Percentiles rank a stretch among this genome's conserved stretches.
These are phyloP conservation scores for Sphaerulina musiva DNA, from an alignment of 2,329 filamentous ascomycete species.

Conservation along the genomic window DNA sequence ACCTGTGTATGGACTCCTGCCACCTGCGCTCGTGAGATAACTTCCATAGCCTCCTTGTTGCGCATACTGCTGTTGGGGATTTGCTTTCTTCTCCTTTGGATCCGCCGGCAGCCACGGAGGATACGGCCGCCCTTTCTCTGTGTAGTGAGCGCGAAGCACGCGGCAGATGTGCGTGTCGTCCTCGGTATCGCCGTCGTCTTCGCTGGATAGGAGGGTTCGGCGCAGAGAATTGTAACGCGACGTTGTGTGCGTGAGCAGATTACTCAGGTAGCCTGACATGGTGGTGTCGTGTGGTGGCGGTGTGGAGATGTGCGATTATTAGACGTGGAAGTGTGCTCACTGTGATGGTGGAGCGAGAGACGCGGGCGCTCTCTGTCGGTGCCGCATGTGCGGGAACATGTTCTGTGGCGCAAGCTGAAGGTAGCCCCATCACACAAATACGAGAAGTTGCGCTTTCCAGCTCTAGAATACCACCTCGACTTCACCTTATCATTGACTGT, in stretches of 20 bases:
- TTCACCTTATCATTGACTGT: too few relatives aligned
- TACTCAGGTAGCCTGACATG: constrained; percentile 79
- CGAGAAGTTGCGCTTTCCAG: too few relatives aligned
- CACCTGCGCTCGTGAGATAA: constrained; percentile 32
- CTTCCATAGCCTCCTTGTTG: constrained; percentile 26
- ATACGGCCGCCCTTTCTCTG: constrained; percentile 72
- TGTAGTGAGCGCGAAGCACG: constrained; percentile 87
- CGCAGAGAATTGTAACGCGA: constrained; percentile 54
- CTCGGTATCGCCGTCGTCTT: constrained; percentile 53
- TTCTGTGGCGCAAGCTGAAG: too few relatives aligned
- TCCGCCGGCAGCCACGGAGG: constrained; percentile 86
- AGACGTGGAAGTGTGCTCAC: too few relatives aligned
- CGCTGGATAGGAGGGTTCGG: constrained; percentile 59
- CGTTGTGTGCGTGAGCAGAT: constrained; percentile 54
- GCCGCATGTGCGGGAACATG: too few relatives aligned
- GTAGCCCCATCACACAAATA: too few relatives aligned
- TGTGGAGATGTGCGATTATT: not conserved
- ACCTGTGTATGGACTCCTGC: constrained; percentile 23
- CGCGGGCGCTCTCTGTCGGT: too few relatives aligned
- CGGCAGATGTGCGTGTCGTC: constrained; percentile 94
- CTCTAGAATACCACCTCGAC: too few relatives aligned
- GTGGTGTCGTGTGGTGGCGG: constrained; percentile 15
- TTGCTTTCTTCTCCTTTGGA: constrained; percentile 57
- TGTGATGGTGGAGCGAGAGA: too few relatives aligned
- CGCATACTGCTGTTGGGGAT: constrained; percentile 26